Base-by-base conservation (phyloP, 257 asterid genomes). In the Eustoma russellianum region DNA sequence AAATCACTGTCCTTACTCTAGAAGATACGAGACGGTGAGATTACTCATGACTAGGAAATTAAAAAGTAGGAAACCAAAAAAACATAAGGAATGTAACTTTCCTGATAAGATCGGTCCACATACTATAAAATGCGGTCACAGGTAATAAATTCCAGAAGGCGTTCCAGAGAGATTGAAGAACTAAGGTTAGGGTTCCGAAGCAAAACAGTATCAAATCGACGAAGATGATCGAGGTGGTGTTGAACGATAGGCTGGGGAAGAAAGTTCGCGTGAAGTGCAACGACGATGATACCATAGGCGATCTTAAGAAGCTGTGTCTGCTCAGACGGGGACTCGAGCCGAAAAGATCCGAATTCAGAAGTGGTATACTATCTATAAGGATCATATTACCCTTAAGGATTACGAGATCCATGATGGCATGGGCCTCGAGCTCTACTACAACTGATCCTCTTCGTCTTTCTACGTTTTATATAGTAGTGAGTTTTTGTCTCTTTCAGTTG, bases 211-310 rank as follows among this genome's bases (percentile, higher is more conserved):
- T 10, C 47, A 24, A 24, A 38, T 38, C 43, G 9, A 7, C 43
- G 43, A 41, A 40, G 60, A 55, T 55, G 60, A 55, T 55, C 7
- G 60, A 55, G 50, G 60, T 55, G 19, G 60, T 55, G 40, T 34
- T 55, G 49, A 55, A 55, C 40, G 60, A 55, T 68, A 88, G 96
- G 0, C 61, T 86, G 56, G 94, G 96, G 67, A 86, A 83, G 92
- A 86, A 86, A 78, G 94, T 86, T 1, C 68, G 96, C 0, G 96
- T 86, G 56, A 86, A 86, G 86, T 83, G 94, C 83, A 86, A 86
- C 81, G 94, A 86, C 3, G 96, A 86, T 43, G 96, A 86, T 73
- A 86, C 96, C 6, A 86, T 86, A 60, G 96, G 96, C 17, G 92
- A 86, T 58, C 78, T 86, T 51, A 86, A 86, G 86, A 86, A 86